Base-by-base conservation (phyloP, 2,329 filamentous ascomycete genomes). In the Neofusicoccum sp. region DNA sequence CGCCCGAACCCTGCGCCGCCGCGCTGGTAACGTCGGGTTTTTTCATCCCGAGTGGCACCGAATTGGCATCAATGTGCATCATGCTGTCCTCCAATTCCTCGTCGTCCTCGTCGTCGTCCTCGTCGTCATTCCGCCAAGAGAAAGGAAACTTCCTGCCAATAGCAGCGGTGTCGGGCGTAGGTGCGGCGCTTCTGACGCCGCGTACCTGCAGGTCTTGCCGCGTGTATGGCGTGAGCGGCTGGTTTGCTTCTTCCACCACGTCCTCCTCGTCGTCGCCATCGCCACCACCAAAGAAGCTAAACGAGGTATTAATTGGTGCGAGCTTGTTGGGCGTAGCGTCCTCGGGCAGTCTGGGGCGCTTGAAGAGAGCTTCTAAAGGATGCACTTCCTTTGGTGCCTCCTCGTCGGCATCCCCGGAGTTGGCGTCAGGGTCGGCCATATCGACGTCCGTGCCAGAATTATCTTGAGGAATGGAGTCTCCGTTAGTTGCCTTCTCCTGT, bases 361-460 rank as follows among this genome's bases (percentile, higher is more conserved):
- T 98, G 83, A 96, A 99, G 2, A 98, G 84, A 0, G 92, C 92
- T 79, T 98, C 93, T 1, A 98, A 84, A 0, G 95, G 94, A 69
- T 98, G 94, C 0, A 97, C 80, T 65, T 78, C 74, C 70, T 76
- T 78, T 36, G 68, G 41, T 33, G 60, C 62, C 31, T 54, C 37
- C 8, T 49, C 52, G n/a, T 49, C 28, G 44, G 48, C 48, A 6
- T 61, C 43, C 22, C 45, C 37, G 16, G 43, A 4, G 31, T 58
- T 43, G 14, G 37, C 44, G 43, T n/a, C n/a, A 36, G 61, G 47
- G 44, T 59, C 61, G 29, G 34, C 34, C 61, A 63, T 58, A n/a
- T 63, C 61, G 36, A 47, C 48, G 36, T 63, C 61, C 52, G 22
- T 29, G 47, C 36, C 56, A 49, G 56, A 9, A 49, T 36, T 22